Percentiles rank a stretch among this genome's conserved stretches.
phyloP scores from a whole-genome alignment of 2,329 filamentous ascomycete genomes.

The Lachnellula subtilissima region DNA sequence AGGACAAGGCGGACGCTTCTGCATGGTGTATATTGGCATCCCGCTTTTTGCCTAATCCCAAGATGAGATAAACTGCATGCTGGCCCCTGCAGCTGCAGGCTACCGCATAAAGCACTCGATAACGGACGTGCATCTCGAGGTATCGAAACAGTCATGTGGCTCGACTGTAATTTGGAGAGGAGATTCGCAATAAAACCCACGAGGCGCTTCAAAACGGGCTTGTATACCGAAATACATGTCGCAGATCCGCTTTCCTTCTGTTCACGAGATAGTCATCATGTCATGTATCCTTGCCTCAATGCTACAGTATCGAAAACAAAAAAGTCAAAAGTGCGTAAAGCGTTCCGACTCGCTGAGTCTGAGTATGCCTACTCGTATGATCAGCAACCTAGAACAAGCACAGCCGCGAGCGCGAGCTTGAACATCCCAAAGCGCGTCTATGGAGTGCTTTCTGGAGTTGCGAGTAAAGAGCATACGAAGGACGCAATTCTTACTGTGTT shows the following conservation, averaged over 20 bases:
- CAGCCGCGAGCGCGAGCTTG: not conserved
- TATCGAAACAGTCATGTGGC: conserved; percentile 21
- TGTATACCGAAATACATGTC: not conserved
- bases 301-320: not conserved
- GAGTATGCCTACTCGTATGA: not conserved
- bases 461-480: not conserved
- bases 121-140: conserved; percentile 17
- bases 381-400: not conserved
- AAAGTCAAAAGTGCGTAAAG: not conserved
- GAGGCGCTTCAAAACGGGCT: too few species aligned
- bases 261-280: not conserved
- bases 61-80: conserved; percentile 4
- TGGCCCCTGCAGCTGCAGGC: conserved; percentile 20
- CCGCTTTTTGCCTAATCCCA: conserved; percentile 11
- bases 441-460: not conserved
- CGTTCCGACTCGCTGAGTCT: too few species aligned
- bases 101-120: conserved; percentile 13
- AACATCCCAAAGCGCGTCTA: too few species aligned
- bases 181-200: too few species aligned
- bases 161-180: conserved; percentile 4
- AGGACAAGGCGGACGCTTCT: conserved; percentile 9
- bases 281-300: not conserved
- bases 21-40: conserved; percentile 16
- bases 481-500: too few species aligned
- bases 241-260: not conserved